Percentiles rank a stretch among this genome's conserved stretches.
These are phyloP conservation scores for Scutellaria barbata DNA, from an alignment of 257 asterid species.

Conservation along the genomic window DNA sequence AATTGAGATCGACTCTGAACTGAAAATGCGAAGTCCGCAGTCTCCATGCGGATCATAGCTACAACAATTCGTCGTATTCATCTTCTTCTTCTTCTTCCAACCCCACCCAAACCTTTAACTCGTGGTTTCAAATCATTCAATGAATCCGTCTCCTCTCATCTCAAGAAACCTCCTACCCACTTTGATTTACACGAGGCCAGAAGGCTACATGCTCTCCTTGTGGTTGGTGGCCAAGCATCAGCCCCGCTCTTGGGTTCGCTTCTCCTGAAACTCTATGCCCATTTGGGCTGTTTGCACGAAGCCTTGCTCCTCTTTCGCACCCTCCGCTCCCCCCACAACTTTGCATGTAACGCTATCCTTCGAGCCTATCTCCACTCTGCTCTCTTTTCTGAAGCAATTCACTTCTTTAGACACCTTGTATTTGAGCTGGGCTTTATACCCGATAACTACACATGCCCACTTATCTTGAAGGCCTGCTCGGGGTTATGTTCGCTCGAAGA, in stretches of 20 bases:
- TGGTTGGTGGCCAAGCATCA: slow-evolving; percentile 22
- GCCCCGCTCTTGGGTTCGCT: slow-evolving; percentile 18
- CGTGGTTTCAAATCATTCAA: background rate
- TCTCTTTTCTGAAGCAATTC: slow-evolving; percentile 36
- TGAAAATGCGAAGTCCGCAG: background rate
- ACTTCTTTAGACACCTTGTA: slow-evolving; percentile 38
- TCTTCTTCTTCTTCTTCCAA: too few species aligned
- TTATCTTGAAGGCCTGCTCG: slow-evolving; percentile 46
- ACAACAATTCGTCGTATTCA: background rate
- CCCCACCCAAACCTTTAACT: background rate
- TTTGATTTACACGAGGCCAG: slow-evolving; percentile 29
- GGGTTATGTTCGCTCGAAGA: slow-evolving; percentile 35
- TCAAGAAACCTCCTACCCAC: slow-evolving; percentile 29
- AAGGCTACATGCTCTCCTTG: slow-evolving; percentile 36
- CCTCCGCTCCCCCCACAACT: slow-evolving; percentile 18
- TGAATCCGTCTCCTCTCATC: slow-evolving; percentile 22
- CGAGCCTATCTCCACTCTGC: slow-evolving; percentile 37
- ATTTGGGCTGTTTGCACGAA: slow-evolving; percentile 22
- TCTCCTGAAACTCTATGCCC: slow-evolving; percentile 38
- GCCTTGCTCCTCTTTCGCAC: slow-evolving; percentile 33
- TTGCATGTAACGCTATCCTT: slow-evolving; percentile 43
- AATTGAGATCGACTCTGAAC: background rate
- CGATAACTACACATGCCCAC: slow-evolving; percentile 45
- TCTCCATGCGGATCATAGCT: background rate
- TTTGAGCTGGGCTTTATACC: slow-evolving; percentile 32